Evolutionary conservation across 1,284 basidiomycete species (phyloP).

Genomic region (Ustilago bromivora): DNA sequence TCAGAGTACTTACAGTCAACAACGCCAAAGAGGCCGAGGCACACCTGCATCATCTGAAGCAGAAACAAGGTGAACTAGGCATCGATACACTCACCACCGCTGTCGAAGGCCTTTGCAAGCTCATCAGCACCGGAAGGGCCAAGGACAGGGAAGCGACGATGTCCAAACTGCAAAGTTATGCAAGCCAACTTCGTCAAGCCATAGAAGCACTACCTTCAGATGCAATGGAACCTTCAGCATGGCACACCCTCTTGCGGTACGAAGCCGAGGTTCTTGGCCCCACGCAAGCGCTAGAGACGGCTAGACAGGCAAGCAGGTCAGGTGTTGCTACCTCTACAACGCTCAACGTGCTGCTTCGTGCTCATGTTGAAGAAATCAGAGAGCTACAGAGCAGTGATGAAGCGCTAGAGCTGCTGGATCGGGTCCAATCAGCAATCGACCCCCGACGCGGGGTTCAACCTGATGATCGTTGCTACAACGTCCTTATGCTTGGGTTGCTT

Average conservation of each 20-base stretch:
- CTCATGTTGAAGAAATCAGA: constrained; percentile 28
- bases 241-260: constrained; percentile 41
- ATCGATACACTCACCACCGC: constrained; percentile 25
- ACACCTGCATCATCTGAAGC: constrained; percentile 8
- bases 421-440: constrained; percentile 21
- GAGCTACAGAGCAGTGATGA: constrained; percentile 53
- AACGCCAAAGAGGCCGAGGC: constrained; percentile 14
- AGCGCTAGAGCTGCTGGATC: constrained; percentile 42
- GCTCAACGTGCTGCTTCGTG: constrained; percentile 25
- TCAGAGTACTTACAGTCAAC: constrained; percentile 10
- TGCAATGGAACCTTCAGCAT: constrained; percentile 16
- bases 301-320: constrained; percentile 5
- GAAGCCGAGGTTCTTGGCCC: constrained; percentile 24
- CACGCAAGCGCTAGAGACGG: constrained; percentile 29
- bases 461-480: constrained; percentile 25
- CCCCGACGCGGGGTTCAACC: constrained; percentile 15
- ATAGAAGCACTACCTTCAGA: neutral
- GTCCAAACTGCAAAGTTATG: constrained; percentile 16
- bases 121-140: neutral
- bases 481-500: constrained; percentile 33
- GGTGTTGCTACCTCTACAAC: constrained; percentile 11
- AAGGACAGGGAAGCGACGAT: neutral
- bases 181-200: constrained; percentile 14
- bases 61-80: neutral
- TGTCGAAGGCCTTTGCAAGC: constrained; percentile 23